Evolutionary conservation across 306 rosid species (phyloP).

Genomic region (Quercus gilva): DNA sequence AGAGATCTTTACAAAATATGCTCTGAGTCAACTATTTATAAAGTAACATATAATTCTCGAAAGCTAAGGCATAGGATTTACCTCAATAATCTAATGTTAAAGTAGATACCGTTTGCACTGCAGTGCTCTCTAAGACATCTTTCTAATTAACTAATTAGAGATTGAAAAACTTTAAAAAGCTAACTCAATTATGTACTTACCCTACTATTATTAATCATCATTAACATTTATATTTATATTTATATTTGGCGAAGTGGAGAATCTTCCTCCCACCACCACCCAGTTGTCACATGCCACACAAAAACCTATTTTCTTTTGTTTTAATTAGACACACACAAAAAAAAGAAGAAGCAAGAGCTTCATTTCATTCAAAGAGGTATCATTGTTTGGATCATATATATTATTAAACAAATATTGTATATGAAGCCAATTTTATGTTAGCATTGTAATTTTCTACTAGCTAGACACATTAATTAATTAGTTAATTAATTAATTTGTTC

Average conservation of each 20-base stretch:
- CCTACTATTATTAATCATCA: slow-evolving; percentile 9
- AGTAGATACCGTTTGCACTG: slow-evolving; percentile 18
- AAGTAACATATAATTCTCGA: slow-evolving; percentile 1
- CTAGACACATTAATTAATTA: neutral
- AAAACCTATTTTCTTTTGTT: neutral
- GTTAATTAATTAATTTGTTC: no score
- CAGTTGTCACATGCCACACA: slow-evolving; percentile 26
- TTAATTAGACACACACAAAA: neutral
- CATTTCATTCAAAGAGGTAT: neutral
- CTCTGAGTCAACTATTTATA: neutral
- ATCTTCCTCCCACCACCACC: slow-evolving; percentile 23
- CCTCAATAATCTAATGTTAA: neutral
- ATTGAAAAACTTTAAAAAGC: slow-evolving; percentile 8
- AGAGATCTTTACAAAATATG: slow-evolving; percentile 11
- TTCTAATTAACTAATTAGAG: slow-evolving; percentile 5
- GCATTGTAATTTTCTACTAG: neutral
- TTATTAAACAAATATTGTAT: neutral
- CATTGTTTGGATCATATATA: neutral
- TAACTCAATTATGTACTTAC: slow-evolving; percentile 2
- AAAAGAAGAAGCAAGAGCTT: neutral
- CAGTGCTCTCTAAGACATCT: slow-evolving; percentile 29
- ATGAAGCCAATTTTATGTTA: neutral
- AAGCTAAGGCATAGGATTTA: slow-evolving; percentile 7
- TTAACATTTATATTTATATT: neutral
- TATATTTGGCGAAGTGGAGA: slow-evolving; percentile 11